Percentiles rank a stretch among this genome's conserved stretches.
These are phyloP conservation scores for Tylopilus sp. DNA, from an alignment of 768 basidiomycete species.

Conservation along the genomic window DNA sequence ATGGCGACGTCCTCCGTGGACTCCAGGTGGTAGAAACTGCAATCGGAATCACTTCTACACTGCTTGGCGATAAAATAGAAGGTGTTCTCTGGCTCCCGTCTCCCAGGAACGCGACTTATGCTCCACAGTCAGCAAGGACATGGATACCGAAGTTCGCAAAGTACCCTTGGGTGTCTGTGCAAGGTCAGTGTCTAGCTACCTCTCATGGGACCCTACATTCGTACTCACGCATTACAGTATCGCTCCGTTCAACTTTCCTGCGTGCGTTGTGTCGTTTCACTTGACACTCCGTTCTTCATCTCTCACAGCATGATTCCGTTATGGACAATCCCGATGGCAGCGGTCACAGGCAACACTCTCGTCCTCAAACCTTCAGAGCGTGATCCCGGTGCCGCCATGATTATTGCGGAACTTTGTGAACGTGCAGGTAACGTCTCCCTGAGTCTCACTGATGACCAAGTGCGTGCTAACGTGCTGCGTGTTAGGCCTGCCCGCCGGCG, in stretches of 20 bases:
- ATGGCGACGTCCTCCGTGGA: slow-evolving; percentile 91
- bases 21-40: slow-evolving; percentile 86
- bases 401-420: slow-evolving; percentile 92
- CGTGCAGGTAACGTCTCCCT: slow-evolving; percentile 53
- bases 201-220: background rate
- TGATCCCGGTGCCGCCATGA: slow-evolving; percentile 96
- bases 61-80: slow-evolving; percentile 92
- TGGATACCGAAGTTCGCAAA: slow-evolving; percentile 89
- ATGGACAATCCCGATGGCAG: slow-evolving; percentile 91
- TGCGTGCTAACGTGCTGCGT: background rate
- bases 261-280: slow-evolving; percentile 43
- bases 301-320: slow-evolving; percentile 83
- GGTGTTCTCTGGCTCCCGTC: slow-evolving; percentile 42
- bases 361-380: slow-evolving; percentile 95
- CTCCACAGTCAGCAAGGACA: slow-evolving; percentile 78
- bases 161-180: slow-evolving; percentile 88
- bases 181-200: slow-evolving; percentile 33
- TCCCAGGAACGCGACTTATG: slow-evolving; percentile 15
- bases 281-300: background rate
- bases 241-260: slow-evolving; percentile 89
- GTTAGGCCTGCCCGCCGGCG: slow-evolving; percentile 75
- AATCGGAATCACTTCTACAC: slow-evolving; percentile 72
- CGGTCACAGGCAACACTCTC: slow-evolving; percentile 89
- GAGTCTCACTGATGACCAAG: background rate
- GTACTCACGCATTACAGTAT: slow-evolving; percentile 41